Evolutionary conservation across 306 rosid genomes (phyloP).

Genomic region (Psophocarpus tetragonolobus): DNA sequence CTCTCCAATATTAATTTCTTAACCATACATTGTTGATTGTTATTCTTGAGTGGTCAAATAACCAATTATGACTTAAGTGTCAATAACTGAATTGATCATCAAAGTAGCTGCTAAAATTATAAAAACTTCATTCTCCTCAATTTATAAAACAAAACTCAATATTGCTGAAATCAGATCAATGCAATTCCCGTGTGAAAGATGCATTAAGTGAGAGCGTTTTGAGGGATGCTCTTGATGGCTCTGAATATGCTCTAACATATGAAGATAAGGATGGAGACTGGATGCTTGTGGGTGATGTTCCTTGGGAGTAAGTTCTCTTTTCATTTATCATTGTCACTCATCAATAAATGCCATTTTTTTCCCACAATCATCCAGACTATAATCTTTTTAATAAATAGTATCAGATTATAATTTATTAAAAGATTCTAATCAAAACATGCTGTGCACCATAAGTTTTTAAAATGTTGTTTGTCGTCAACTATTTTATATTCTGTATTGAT

Average conservation of each 20-base stretch:
- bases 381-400: too few relatives aligned
- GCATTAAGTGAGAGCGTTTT: neutral
- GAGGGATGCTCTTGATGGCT: conserved; percentile 15
- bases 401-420: too few relatives aligned
- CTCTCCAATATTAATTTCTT: too few relatives aligned
- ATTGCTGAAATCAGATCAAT: neutral
- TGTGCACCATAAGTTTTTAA: neutral
- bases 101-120: neutral
- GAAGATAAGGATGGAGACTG: conserved; percentile 23
- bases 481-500: neutral
- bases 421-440: neutral
- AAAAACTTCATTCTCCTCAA: neutral
- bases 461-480: neutral
- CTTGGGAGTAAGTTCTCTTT: conserved; percentile 5
- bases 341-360: neutral
- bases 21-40: too few relatives aligned
- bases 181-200: neutral
- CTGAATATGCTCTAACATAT: conserved; percentile 20
- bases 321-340: neutral
- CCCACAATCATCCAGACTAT: too few relatives aligned
- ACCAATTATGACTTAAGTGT: neutral
- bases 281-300: conserved; percentile 27
- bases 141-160: too few relatives aligned
- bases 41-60: neutral
- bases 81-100: neutral